phyloP scores from a whole-genome alignment of 2,329 filamentous ascomycete genomes.

The Clonostachys sp. region DNA sequence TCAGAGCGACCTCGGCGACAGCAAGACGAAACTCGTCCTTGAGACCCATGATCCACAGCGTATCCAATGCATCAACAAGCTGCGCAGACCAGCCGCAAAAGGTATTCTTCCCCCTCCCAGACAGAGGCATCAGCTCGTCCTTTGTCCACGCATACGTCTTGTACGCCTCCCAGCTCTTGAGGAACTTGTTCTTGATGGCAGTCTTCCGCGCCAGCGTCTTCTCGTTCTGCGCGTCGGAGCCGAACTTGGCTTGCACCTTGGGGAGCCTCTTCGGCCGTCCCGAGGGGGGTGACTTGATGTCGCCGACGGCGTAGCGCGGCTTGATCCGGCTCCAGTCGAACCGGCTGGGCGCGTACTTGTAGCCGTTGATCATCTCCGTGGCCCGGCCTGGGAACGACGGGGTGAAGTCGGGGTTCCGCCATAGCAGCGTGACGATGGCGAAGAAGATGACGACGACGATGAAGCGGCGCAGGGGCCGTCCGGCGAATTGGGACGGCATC shows the following conservation, averaged over 20 bases:
- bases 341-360: constrained; percentile 25
- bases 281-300: constrained; percentile 23
- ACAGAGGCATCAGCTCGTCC: constrained; percentile 50
- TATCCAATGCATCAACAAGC: constrained; percentile 54
- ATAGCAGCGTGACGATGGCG: constrained; percentile 16
- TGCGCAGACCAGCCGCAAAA: constrained; percentile 55
- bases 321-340: constrained; percentile 29
- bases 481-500: constrained; percentile 23
- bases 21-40: constrained; percentile 50
- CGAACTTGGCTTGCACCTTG: constrained; percentile 34
- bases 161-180: constrained; percentile 46
- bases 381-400: neutral
- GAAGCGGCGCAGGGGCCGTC: constrained; percentile 24
- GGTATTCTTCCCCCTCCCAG: constrained; percentile 35
- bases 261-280: constrained; percentile 24
- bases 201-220: constrained; percentile 24
- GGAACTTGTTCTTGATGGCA: constrained; percentile 30
- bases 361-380: constrained; percentile 8
- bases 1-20: constrained; percentile 37
- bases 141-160: constrained; percentile 49
- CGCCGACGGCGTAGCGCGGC: constrained; percentile 21
- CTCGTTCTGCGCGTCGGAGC: constrained; percentile 30
- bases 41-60: constrained; percentile 55
- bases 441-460: constrained; percentile 19
- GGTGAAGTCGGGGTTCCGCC: constrained; percentile 11